Base-by-base conservation (phyloP, 1,284 basidiomycete genomes). In the Abortiporus biennis region DNA sequence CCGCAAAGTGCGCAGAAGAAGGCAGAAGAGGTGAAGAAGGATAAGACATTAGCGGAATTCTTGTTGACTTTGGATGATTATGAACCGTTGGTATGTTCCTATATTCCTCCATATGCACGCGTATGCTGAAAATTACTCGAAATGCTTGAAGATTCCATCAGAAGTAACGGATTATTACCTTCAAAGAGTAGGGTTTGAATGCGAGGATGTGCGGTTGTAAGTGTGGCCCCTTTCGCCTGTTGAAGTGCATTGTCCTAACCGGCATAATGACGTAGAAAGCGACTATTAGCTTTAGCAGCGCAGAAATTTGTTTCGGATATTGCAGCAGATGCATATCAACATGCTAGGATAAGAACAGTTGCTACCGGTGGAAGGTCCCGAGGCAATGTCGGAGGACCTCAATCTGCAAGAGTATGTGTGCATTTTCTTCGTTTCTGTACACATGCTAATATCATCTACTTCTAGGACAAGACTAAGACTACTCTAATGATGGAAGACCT, bases 251-350 rank as follows among this genome's bases (percentile, higher is more conserved):
- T 12, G 35, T 32, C 30, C 25, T 32, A n/a, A n/a, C n/a, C n/a
- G n/a, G n/a, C 47, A 38, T 42, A 43, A 9, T 25, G 4, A 12
- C 43, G 11, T 59, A 95, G 92, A 48, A 97, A 96, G 67, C 85
- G 95, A 4, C 77, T 99, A 6, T 71, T 99, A 19, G 94, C 94
- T 0, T 76, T 99, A 22, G 94, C 96, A 1, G 92, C 95, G 0
- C 96, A 99, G 61, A 99, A 99, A 61, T 99, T 99, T 60, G 85
- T 99, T 32, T 89, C 92, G 9, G 96, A 99, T 62, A 95, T 99
- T 49, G 90, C 95, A 2, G 81, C 90, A 6, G 96, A 99, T 62
- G 93, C 96, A 12, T 99, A 92, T 64, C 93, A 98, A 58, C 96
- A 98, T 62, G 95, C 96, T 3, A 86, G 95, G 20, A 91, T 99